These are phyloP conservation scores for Myriosclerotinia curreyana DNA, from an alignment of 2,329 filamentous ascomycete species.

Conservation along the genomic window DNA sequence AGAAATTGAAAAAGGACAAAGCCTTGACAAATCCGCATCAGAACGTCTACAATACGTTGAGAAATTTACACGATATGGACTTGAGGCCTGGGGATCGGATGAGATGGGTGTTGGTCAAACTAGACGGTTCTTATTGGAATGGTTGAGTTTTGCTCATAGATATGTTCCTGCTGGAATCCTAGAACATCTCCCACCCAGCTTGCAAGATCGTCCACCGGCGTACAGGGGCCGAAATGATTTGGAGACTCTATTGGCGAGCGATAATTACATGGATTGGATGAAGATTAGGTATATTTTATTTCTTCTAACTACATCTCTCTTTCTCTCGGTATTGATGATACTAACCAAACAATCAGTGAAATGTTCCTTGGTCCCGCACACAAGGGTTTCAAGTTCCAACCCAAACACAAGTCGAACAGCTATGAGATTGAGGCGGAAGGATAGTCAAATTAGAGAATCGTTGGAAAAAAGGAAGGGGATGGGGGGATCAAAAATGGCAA, in stretches of 20 bases:
- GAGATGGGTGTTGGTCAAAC: constrained; percentile 91
- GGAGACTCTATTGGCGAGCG: constrained; percentile 87
- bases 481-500: neutral
- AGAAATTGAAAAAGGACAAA: constrained; percentile 87
- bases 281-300: constrained; percentile 77
- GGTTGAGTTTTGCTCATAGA: constrained; percentile 87
- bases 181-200: constrained; percentile 79
- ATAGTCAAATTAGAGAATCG: constrained; percentile 35
- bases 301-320: neutral
- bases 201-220: constrained; percentile 85
- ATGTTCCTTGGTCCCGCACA: constrained; percentile 96
- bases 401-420: constrained; percentile 94
- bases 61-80: constrained; percentile 83
- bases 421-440: constrained; percentile 81
- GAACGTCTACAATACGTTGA: constrained; percentile 85
- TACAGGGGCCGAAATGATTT: constrained; percentile 84
- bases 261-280: constrained; percentile 96
- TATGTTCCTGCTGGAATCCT: constrained; percentile 89
- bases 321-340: neutral
- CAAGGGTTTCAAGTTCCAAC: constrained; percentile 87
- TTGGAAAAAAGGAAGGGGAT: too few relatives aligned
- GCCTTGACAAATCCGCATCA: constrained; percentile 88
- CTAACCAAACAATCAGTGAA: constrained; percentile 57
- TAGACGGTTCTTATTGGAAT: constrained; percentile 88
- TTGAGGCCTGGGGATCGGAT: constrained; percentile 94